Base-by-base conservation (phyloP, 768 basidiomycete species). In the Dioszegia aurantiaca region DNA sequence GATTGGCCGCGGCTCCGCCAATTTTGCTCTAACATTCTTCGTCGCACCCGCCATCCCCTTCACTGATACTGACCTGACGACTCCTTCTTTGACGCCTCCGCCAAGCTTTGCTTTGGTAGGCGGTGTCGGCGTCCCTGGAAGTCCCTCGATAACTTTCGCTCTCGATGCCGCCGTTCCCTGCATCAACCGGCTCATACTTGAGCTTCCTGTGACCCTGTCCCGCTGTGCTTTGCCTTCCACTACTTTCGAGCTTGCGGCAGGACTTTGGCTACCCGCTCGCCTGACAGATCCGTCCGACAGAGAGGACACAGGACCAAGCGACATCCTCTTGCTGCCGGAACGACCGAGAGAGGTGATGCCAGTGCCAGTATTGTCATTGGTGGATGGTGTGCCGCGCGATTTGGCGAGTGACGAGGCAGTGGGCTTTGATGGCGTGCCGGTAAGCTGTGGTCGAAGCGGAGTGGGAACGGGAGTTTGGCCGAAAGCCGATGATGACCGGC, bases 91-190 rank as follows among this genome's bases (percentile, higher is more conserved):
- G 17, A 3, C 16, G 21, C 19, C 33, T 3, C 3, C 37, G 9
- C 4, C 17, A 8, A 23, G 4, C 48, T 49, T 49, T 2, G 2
- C 37, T 26, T 53, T 37, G 6, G 4, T 23, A 9, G 51, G 51
- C 5, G 37, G 27, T 8, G n/a, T 31, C 16, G 21, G 31, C 21
- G 51, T n/a, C 9, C 51, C 51, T 8, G 51, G 51, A 17, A 53
- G 37, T 4, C 51, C 51, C 24, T 53, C 51, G 12, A 53, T 28
- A 16, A 28, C 37, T 28, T 53, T 53, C 21, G 51, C 51, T 28
- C 70, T 47, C 10, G 67, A 69, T 6, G 67, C 62, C 3, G 70
- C 70, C 27, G 70, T 72, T 48, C 70, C 70, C 55, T 72, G 70
- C 44, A 69, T 44, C 30, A 72, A 47, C 27, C 70, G 58, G 16